Evolutionary conservation across 2,329 filamentous ascomycete genomes (phyloP).

Genomic region (Fusarium zealandicum): DNA sequence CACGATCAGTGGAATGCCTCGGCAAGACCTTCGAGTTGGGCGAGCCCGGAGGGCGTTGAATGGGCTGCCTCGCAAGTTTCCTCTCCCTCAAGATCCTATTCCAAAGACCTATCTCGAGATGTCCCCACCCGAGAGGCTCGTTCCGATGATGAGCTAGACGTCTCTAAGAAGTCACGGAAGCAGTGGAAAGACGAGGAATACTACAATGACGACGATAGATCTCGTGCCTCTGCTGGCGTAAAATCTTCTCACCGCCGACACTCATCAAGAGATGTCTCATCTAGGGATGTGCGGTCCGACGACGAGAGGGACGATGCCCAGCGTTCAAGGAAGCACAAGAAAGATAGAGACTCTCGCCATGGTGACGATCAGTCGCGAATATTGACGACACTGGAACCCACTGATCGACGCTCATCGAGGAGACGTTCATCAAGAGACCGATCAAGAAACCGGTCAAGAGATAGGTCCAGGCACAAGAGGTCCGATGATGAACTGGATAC

Average conservation of each 20-base stretch:
- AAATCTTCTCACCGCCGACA: conserved; percentile 25
- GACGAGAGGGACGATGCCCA: conserved; percentile 27
- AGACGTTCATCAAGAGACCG: conserved; percentile 27
- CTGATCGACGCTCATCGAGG: conserved; percentile 24
- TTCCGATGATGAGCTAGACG: conserved; percentile 23
- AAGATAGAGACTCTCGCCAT: conserved; percentile 22
- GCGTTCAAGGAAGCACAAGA: conserved; percentile 28
- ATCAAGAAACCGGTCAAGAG: conserved; percentile 17
- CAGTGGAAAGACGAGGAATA: conserved; percentile 22
- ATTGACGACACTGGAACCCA: conserved; percentile 16
- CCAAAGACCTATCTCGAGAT: conserved; percentile 4
- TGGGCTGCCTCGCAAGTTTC: conserved; percentile 40
- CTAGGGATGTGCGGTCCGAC: conserved; percentile 33
- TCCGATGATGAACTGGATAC: conserved; percentile 45
- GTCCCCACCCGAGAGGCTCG: conserved; percentile 24
- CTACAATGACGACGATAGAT: conserved; percentile 29
- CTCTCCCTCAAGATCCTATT: conserved; percentile 20
- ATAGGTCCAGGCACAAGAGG: conserved; percentile 15
- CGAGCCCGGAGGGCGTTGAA: conserved; percentile 34
- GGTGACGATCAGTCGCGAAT: conserved; percentile 23
- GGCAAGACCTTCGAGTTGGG: background rate
- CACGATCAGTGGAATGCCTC: conserved; percentile 3
- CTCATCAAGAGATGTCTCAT: conserved; percentile 26
- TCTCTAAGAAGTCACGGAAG: conserved; percentile 16
- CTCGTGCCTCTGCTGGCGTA: conserved; percentile 22